These are phyloP conservation scores for Hippophae rhamnoides DNA, from an alignment of 306 rosid species.

Conservation along the genomic window DNA sequence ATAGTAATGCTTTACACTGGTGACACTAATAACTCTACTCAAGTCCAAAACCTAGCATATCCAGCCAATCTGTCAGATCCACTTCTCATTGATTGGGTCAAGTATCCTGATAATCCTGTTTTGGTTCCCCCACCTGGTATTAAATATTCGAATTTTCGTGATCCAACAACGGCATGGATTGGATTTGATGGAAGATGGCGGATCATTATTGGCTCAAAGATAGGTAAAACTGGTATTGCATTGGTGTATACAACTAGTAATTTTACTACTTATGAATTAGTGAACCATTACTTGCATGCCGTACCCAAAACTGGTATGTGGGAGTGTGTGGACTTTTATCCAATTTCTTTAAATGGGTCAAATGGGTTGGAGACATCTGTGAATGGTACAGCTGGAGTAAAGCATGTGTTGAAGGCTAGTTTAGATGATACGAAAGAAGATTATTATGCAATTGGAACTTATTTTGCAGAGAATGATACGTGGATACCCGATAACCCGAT, in stretches of 20 bases:
- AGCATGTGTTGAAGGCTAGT: constrained; percentile 75
- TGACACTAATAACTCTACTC: constrained; percentile 33
- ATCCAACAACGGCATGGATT: constrained; percentile 64
- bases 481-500: constrained; percentile 87
- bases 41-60: constrained; percentile 65
- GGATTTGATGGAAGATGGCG: constrained; percentile 65
- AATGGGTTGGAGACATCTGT: constrained; percentile 60
- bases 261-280: constrained; percentile 35
- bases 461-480: constrained; percentile 44
- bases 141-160: constrained; percentile 45
- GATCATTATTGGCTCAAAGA: constrained; percentile 43
- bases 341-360: constrained; percentile 40
- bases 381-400: constrained; percentile 34
- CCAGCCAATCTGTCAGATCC: constrained; percentile 78
- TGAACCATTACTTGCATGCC: constrained; percentile 27
- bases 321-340: constrained; percentile 88
- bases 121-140: constrained; percentile 49
- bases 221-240: constrained; percentile 33
- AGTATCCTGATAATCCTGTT: constrained; percentile 51
- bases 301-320: constrained; percentile 90
- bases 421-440: constrained; percentile 57
- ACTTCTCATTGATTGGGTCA: constrained; percentile 66
- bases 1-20: constrained; percentile 68
- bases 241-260: constrained; percentile 44
- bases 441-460: constrained; percentile 59